Conservation (phyloP, 169 alveolate species). For the Cystoisospora suis region DNA sequence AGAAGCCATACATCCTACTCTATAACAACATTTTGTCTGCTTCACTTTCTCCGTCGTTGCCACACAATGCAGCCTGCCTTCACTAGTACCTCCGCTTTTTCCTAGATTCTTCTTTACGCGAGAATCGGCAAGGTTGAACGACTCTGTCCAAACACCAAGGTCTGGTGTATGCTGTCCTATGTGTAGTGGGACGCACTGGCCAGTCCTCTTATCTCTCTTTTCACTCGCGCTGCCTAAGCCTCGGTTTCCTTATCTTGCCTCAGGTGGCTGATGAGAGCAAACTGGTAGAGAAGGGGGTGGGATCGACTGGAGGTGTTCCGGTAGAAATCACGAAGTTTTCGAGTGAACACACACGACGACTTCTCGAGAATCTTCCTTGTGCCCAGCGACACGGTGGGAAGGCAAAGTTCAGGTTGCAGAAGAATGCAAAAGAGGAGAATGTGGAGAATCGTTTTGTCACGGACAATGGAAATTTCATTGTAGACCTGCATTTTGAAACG, state of each 20-base stretch:
- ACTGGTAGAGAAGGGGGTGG: slow-evolving; percentile 31
- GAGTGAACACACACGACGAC: not conserved
- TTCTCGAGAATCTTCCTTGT: not conserved
- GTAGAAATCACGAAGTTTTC: slow-evolving; percentile 33
- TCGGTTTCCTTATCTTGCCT: not conserved
- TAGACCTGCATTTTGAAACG: slow-evolving; percentile 34
- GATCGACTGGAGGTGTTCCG: slow-evolving; percentile 51
- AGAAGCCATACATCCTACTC: no score
- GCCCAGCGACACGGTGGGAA: not conserved
- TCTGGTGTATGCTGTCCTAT: no score
- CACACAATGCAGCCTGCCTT: no score
- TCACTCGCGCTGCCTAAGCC: not conserved
- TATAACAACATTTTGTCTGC: no score
- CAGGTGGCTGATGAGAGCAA: slow-evolving; percentile 47
- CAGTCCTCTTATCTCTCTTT: not conserved
- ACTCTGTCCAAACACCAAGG: no score
- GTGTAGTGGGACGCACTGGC: no score
- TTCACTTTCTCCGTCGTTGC: no score
- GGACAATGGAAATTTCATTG: slow-evolving; percentile 45
- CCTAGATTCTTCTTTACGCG: no score
- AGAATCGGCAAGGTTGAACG: no score
- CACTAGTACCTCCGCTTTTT: no score
- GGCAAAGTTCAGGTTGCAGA: not conserved
- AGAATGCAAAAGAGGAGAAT: slow-evolving; percentile 6
- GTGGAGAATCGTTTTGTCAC: slow-evolving; percentile 30